Evolutionary conservation across 495 filamentous ascomycete genomes (phyloP), one percentile per base, ranked within the genome.

Genomic region (Penicillium steckii): DNA sequence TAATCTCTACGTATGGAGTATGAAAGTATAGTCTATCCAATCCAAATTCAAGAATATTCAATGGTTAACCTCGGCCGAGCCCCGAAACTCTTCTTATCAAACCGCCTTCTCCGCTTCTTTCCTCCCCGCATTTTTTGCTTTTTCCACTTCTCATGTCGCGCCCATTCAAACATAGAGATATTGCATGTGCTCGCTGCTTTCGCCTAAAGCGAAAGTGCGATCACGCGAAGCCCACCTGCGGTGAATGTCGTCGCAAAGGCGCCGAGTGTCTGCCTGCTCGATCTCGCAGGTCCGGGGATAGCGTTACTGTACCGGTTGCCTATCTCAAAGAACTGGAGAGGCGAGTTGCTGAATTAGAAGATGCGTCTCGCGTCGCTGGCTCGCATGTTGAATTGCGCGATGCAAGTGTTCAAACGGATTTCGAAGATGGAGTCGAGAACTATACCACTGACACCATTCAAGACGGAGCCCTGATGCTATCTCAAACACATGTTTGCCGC

Each of bases 181-280:
- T 66, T 40, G 67, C 67, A 42, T 70, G 67, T 42, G 54, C 60
- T 33, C 67, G 67, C 46, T 70, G 67, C 32, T 70, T 70, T 42
- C 67, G 62, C 8, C 46, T 68, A 13, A 70, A 70, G 47, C 62
- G 67, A 9, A 68, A 59, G 61, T 70, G 67, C 59, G 67, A 70
- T 37, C 67, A 70, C 53, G 58, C 44, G 12, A 70, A 68, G 46
- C 67, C 67, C 6, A 58, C 50, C 15, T 70, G 67, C 47, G 62
- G 67, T 25, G 67, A 70, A 56, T 70, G 67, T 44, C 56, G 48
- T 21, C 65, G 67, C 17, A 68, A 67, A 56, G 59, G 60, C 4
- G 62, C 65, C 2, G 67, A 70, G 42, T 70, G 67, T 50, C 50
- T 70, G 10, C 67, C 67, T 8, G 63, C 56, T 3, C 54, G 59